phyloP scores from a whole-genome alignment of 352 stramenopile genomes.

The Phytophthora nicotianae region DNA sequence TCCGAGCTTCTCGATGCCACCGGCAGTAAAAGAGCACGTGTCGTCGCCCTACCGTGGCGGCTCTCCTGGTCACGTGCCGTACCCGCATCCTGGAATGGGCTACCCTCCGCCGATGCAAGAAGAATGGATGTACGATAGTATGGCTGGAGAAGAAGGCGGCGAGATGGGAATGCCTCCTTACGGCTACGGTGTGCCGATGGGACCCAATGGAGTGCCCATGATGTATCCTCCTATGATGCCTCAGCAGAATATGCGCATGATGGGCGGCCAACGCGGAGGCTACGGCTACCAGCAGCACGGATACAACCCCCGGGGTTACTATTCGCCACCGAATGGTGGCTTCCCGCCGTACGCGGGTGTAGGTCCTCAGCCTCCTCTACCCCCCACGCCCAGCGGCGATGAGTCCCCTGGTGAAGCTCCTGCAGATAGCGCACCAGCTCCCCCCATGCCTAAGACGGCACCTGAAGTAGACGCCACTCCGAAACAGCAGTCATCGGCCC shows the following conservation, averaged over 20 bases:
- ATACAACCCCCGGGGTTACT: constrained; percentile 69
- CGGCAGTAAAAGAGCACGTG: constrained; percentile 28
- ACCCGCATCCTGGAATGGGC: constrained; percentile 47
- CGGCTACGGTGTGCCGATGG: constrained; percentile 72
- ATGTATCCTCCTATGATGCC: constrained; percentile 75
- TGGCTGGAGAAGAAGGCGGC: constrained; percentile 45
- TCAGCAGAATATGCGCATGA: constrained; percentile 63
- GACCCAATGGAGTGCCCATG: constrained; percentile 65
- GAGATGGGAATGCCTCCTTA: constrained; percentile 63
- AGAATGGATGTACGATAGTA: constrained; percentile 74
- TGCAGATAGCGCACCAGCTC: constrained; percentile 12
- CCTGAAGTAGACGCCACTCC: constrained; percentile 23
- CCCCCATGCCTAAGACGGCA: constrained; percentile 22
- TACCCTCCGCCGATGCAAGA: constrained; percentile 57
- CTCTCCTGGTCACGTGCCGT: constrained; percentile 44
- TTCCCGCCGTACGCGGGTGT: constrained; percentile 42
- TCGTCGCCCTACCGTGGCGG: constrained; percentile 59
- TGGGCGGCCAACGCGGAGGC: constrained; percentile 43
- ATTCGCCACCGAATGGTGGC: constrained; percentile 52
- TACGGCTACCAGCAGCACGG: constrained; percentile 62
- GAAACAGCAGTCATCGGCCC: constrained; percentile 20
- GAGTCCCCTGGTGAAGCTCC: constrained; percentile 7
- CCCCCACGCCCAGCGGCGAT: constrained; percentile 34
- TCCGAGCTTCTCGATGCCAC: constrained; percentile 51
- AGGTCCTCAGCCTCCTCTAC: constrained; percentile 52